These are phyloP conservation scores for Huntiella savannae DNA, from an alignment of 2,329 filamentous ascomycete species.

Conservation along the genomic window DNA sequence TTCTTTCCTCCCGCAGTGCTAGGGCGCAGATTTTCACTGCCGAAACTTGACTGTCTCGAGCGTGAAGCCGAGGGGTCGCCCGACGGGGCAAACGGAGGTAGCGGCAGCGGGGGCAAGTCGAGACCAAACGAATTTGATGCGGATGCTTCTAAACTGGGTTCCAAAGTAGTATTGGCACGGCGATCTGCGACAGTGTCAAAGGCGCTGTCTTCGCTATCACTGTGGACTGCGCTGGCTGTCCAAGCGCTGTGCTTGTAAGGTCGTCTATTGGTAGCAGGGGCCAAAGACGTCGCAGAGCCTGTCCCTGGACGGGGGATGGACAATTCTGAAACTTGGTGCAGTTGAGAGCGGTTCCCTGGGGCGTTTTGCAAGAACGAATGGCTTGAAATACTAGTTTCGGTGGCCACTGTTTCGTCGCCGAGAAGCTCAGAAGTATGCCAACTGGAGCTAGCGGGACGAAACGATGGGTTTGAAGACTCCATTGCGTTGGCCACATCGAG, in stretches of 20 bases:
- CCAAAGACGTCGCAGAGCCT: neutral
- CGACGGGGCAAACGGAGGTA: slow-evolving; percentile 6
- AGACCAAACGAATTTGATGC: slow-evolving; percentile 6
- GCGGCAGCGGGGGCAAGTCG: slow-evolving; percentile 1
- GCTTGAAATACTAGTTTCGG: slow-evolving; percentile 5
- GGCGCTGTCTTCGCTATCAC: slow-evolving; percentile 1
- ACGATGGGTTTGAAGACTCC: slow-evolving; percentile 9
- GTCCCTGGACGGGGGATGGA: slow-evolving; percentile 3
- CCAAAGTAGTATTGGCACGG: neutral
- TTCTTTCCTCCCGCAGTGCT: slow-evolving; percentile 10
- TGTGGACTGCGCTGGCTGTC: slow-evolving; percentile 3
- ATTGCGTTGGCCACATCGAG: slow-evolving; percentile 3
- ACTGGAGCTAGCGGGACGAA: slow-evolving; percentile 8
- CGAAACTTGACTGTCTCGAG: slow-evolving; percentile 4
- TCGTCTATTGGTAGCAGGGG: slow-evolving; percentile 1
- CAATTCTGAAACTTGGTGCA: slow-evolving; percentile 9
- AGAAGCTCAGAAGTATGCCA: slow-evolving; percentile 7
- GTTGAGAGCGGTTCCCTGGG: neutral
- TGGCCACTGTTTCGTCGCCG: slow-evolving; percentile 8
- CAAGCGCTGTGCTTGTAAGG: slow-evolving; percentile 2
- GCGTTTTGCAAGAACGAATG: neutral
- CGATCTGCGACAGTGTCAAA: slow-evolving; percentile 4
- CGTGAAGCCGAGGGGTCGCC: neutral
- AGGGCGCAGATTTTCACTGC: slow-evolving; percentile 4
- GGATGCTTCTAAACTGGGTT: slow-evolving; percentile 9